Percentiles rank a stretch among this genome's conserved stretches.
phyloP scores from a whole-genome alignment of 1,139 yeast species.

The Suhomyces terraborum region DNA sequence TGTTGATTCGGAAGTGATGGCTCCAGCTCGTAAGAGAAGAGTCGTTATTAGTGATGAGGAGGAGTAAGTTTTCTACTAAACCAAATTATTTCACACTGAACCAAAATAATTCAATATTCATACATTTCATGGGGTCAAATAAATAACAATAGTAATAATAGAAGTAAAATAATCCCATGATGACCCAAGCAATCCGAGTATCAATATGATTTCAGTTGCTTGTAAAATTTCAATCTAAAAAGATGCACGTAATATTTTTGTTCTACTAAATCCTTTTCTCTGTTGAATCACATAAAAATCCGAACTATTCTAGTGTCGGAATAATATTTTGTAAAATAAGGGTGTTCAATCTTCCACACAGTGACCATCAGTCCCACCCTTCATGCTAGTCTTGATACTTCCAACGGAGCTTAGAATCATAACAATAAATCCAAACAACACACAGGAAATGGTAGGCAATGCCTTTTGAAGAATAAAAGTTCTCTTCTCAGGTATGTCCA shows the following conservation, averaged over 20 bases:
- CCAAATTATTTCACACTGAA: not conserved
- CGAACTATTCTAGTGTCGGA: no score
- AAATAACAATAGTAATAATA: no score
- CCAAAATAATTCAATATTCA: not conserved
- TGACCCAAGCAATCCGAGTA: no score
- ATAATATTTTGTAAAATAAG: not conserved
- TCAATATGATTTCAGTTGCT: not conserved
- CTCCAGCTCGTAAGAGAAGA: conserved; percentile 16
- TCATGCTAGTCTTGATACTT: conserved; percentile 60
- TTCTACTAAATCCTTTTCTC: no score
- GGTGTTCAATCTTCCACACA: conserved; percentile 38
- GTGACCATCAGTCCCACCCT: conserved; percentile 30
- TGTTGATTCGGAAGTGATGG: conserved; percentile 7
- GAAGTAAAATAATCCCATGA: no score
- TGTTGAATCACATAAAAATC: no score
- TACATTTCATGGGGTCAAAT: not conserved
- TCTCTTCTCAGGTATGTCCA: conserved; percentile 34
- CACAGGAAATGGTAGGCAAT: conserved; percentile 61
- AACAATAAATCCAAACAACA: conserved; percentile 70
- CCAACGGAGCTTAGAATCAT: conserved; percentile 79
- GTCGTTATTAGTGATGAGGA: conserved; percentile 30
- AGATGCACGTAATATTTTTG: not conserved
- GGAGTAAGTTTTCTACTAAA: conserved; percentile 17
- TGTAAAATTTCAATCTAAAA: not conserved
- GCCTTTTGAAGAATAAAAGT: conserved; percentile 34